phyloP scores from a whole-genome alignment of 768 basidiomycete species.

The Lactarius hengduanensis region DNA sequence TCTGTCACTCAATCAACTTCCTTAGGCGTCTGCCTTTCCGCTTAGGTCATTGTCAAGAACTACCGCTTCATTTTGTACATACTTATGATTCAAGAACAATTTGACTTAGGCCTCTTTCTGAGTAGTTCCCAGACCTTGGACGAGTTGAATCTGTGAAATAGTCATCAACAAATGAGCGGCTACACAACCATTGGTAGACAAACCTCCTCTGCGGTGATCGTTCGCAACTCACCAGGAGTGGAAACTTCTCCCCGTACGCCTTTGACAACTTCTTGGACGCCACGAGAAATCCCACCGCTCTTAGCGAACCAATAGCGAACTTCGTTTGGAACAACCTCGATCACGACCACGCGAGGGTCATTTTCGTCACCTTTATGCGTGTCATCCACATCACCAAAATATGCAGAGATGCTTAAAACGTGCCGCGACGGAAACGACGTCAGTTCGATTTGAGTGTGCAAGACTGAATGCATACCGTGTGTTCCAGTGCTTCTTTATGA shows the following conservation, averaged over 20 bases:
- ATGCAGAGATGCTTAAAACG: slow-evolving; percentile 54
- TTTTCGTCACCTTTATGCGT: slow-evolving; percentile 75
- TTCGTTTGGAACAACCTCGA: slow-evolving; percentile 76
- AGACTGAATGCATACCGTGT: slow-evolving; percentile 44
- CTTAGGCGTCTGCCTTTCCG: neutral
- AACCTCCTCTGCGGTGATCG: slow-evolving; percentile 73
- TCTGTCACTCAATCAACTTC: neutral
- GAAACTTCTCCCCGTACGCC: slow-evolving; percentile 61
- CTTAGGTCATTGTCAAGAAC: neutral
- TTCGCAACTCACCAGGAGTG: slow-evolving; percentile 73
- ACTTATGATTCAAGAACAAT: neutral
- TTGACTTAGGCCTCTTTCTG: slow-evolving; percentile 2
- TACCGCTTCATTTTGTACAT: neutral
- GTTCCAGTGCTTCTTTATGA: slow-evolving; percentile 64
- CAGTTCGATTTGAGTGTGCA: neutral
- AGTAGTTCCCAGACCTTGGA: slow-evolving; percentile 8
- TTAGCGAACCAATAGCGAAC: slow-evolving; percentile 80
- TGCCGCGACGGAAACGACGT: neutral
- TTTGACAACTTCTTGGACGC: slow-evolving; percentile 57
- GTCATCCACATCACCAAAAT: slow-evolving; percentile 85
- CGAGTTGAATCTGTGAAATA: slow-evolving; percentile 22
- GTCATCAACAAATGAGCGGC: neutral
- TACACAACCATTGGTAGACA: slow-evolving; percentile 20
- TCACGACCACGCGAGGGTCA: slow-evolving; percentile 78
- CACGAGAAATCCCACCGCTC: slow-evolving; percentile 54